phyloP scores from a whole-genome alignment of 2,329 filamentous ascomycete genomes.

The Trichoderma arundinaceum region DNA sequence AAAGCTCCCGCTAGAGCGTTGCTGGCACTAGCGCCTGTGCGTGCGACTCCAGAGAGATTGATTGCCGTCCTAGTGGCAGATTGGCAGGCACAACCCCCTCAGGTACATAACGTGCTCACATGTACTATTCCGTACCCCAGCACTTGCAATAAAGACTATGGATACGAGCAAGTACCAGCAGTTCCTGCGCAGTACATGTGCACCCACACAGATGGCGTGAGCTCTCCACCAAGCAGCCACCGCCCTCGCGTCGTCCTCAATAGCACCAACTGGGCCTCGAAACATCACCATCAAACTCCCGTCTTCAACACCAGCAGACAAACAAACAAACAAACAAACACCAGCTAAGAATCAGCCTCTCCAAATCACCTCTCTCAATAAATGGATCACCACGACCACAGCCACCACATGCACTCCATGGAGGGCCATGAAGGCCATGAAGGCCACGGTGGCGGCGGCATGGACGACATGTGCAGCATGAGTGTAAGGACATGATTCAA shows the following conservation, averaged over 20 bases:
- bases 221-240: not conserved
- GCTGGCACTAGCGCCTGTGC: not conserved
- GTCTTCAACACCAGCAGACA: too few relatives aligned
- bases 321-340: not conserved
- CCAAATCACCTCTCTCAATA: not conserved
- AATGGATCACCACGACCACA: slow-evolving; percentile 44
- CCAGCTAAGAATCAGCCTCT: not conserved
- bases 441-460: slow-evolving; percentile 53
- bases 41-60: too few relatives aligned
- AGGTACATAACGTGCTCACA: slow-evolving; percentile 16
- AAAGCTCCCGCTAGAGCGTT: slow-evolving; percentile 9
- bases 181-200: not conserved
- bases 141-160: not conserved
- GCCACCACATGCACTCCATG: slow-evolving; percentile 45
- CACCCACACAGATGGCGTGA: not conserved
- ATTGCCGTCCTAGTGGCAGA: not conserved
- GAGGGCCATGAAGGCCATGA: slow-evolving; percentile 53
- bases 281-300: too few relatives aligned
- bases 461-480: slow-evolving; percentile 81
- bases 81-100: not conserved
- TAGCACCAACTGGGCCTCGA: too few relatives aligned
- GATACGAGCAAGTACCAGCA: not conserved
- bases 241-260: too few relatives aligned
- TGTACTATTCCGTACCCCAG: not conserved
- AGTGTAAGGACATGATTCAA: slow-evolving; percentile 61